A percentile compares a stretch with the other conserved stretches of the same genome.
Evolutionary conservation across 139 green algal genomes (phyloP).

Genomic region (Chlamydomonas incerta): DNA sequence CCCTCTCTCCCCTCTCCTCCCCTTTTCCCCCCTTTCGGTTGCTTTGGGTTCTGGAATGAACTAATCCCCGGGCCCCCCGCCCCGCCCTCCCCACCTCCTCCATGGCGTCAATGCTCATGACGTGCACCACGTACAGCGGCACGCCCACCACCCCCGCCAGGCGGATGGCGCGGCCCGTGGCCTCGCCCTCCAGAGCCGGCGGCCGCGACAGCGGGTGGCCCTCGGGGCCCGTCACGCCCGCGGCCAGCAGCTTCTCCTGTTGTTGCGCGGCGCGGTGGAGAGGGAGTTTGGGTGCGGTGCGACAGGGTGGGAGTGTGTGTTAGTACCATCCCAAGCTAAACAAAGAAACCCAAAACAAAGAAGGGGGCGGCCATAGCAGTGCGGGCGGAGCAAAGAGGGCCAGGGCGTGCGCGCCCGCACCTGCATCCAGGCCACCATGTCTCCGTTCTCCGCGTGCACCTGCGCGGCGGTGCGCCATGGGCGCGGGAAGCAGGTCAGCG

Average conservation of each 20-base stretch:
- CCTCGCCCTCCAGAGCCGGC: conserved; percentile 88
- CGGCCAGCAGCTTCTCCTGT: not conserved
- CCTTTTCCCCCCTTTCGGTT: no score
- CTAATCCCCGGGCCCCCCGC: not conserved
- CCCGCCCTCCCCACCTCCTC: conserved; percentile 70
- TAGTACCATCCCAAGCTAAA: no score
- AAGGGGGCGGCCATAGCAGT: no score
- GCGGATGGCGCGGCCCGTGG: conserved; percentile 86
- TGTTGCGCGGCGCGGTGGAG: no score
- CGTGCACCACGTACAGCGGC: conserved; percentile 98
- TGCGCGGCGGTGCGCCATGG: not conserved
- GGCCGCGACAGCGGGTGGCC: conserved; percentile 91
- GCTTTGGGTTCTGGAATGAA: no score
- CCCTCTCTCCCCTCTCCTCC: no score
- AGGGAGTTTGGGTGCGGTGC: not conserved
- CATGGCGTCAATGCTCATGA: conserved; percentile 91
- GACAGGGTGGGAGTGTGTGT: no score
- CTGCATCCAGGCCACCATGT: conserved; percentile 86
- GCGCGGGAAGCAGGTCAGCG: not conserved
- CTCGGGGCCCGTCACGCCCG: conserved; percentile 86
- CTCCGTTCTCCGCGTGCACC: conserved; percentile 95
- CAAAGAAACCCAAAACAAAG: no score
- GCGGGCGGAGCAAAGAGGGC: no score
- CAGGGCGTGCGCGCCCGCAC: not conserved
- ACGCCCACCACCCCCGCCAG: conserved; percentile 84